phyloP scores from a whole-genome alignment of 805 yeast species.

The Scheffersomyces spartinae region DNA sequence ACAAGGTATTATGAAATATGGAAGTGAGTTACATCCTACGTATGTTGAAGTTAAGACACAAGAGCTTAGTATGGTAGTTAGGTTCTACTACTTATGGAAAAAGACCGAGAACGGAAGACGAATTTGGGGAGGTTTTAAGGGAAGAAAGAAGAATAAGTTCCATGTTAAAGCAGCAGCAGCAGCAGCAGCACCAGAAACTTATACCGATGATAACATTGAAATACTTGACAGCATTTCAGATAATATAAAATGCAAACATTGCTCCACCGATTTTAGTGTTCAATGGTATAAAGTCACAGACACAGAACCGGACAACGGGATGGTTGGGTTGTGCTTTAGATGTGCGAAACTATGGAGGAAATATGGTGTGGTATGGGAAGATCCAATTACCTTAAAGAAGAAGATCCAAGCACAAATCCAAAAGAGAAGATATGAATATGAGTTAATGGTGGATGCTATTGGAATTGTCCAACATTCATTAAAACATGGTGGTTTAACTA shows the following conservation, averaged over 20 bases:
- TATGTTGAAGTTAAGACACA: slow-evolving; percentile 63
- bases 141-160: slow-evolving; percentile 50
- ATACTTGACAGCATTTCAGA: slow-evolving; percentile 63
- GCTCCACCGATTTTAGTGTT: slow-evolving; percentile 41
- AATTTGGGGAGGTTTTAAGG: slow-evolving; percentile 78
- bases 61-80: slow-evolving; percentile 64
- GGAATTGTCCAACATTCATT: too few species aligned
- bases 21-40: slow-evolving; percentile 72
- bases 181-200: slow-evolving; percentile 6
- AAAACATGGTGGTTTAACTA: too few species aligned
- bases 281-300: slow-evolving; percentile 73
- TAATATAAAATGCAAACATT: slow-evolving; percentile 63
- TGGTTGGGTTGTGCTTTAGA: slow-evolving; percentile 52
- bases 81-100: slow-evolving; percentile 88
- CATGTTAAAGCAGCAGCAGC: slow-evolving; percentile 18
- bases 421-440: too few species aligned
- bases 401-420: slow-evolving; percentile 29
- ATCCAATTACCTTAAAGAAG: slow-evolving; percentile 54
- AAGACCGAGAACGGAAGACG: slow-evolving; percentile 63
- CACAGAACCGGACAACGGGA: slow-evolving; percentile 20
- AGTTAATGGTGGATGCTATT: too few species aligned
- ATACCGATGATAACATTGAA: slow-evolving; percentile 43
- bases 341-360: slow-evolving; percentile 90
- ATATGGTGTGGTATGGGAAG: slow-evolving; percentile 81
- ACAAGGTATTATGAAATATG: slow-evolving; percentile 57